Evolutionary conservation across 257 asterid genomes (phyloP), one percentile per base, ranked within the genome.

Genomic region (Salvia hispanica): DNA sequence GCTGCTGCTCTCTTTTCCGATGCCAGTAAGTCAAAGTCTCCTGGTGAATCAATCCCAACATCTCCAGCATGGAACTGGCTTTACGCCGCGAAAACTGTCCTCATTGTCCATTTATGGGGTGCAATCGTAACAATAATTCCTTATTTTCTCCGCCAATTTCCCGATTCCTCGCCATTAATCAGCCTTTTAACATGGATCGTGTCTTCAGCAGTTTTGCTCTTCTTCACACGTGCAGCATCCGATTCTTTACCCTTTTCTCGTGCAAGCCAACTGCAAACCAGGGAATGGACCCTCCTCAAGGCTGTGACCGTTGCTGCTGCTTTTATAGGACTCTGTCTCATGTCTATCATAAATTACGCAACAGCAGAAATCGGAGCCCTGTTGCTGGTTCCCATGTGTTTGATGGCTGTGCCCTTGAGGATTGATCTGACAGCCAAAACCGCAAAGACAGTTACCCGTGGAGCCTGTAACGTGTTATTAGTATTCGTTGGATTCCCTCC

Each of bases 311-410:
- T 88, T 69, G 85, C 99, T 53, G 79, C 90, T 71, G 82, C 95
- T 57, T 88, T 87, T 63, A 83, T 79, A 18, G 97, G 99, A 45
- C 96, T 93, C 13, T 81, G 91, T 74, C 82, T 90, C 31, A 90
- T 94, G 99, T 94, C 99, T 5, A 82, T 94, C 33, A 84, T 91
- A 81, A 94, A 94, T 76, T 91, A 88, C 47, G 97, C 99, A 42
- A 79, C 97, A 37, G 97, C 97, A 62, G 92, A 86, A 82, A 80
- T 94, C 0, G 99, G 99, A 37, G 96, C 97, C 5, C 66, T 94
- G 66, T 76, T 88, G 61, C 78, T 91, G 14, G 95, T 88, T 60
- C 99, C 99, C 13, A 67, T 88, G 91, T 91, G 99, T 74, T 87
- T 91, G 82, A 82, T 78, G 47, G 72, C 75, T 40, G 70, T 62